These are phyloP conservation scores for Galerina sulciceps DNA, from an alignment of 768 basidiomycete genomes.

Conservation along the genomic window DNA sequence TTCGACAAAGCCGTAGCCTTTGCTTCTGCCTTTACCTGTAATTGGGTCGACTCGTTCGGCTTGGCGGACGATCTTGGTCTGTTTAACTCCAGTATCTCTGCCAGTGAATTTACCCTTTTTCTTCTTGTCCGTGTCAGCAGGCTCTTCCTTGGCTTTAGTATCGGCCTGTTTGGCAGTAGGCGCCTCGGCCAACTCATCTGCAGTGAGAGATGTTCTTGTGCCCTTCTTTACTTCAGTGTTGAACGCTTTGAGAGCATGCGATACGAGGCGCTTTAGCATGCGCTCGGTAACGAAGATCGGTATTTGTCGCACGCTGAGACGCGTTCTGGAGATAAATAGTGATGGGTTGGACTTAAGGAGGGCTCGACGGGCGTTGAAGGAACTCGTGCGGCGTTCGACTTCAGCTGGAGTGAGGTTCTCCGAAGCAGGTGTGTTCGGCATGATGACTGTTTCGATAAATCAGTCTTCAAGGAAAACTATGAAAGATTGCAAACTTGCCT, in stretches of 20 bases:
- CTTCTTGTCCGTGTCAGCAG: constrained; percentile 7
- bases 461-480: background rate
- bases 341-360: constrained; percentile 92
- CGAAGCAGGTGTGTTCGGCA: constrained; percentile 86
- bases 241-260: constrained; percentile 81
- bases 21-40: constrained; percentile 85
- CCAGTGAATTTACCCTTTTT: constrained; percentile 39
- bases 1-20: constrained; percentile 96
- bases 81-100: constrained; percentile 61
- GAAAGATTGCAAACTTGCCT: constrained; percentile 52
- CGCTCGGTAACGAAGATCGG: constrained; percentile 91
- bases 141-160: constrained; percentile 49
- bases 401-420: constrained; percentile 71
- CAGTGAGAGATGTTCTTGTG: constrained; percentile 58
- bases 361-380: constrained; percentile 83
- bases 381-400: constrained; percentile 81
- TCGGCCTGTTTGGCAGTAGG: constrained; percentile 26
- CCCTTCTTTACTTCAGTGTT: constrained; percentile 75
- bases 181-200: constrained; percentile 65
- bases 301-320: constrained; percentile 91
- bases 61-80: constrained; percentile 92
- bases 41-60: constrained; percentile 87
- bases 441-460: constrained; percentile 64
- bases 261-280: constrained; percentile 84
- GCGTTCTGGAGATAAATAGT: constrained; percentile 92